Conservation (phyloP, 2,329 filamentous ascomycete genomes). For the Sphaerulina vaccinii region DNA sequence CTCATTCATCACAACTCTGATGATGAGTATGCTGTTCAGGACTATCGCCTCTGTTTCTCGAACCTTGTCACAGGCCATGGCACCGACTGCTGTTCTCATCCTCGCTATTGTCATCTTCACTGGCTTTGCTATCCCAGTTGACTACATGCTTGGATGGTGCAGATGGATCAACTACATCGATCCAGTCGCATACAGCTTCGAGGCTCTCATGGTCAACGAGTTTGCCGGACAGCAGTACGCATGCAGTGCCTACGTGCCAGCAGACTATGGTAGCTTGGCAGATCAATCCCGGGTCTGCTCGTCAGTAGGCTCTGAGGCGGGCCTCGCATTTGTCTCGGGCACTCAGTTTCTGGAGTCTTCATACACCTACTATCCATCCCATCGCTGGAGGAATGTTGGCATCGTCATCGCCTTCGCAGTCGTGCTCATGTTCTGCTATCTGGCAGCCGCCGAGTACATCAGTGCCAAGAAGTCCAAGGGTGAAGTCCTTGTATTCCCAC, state of each 20-base stretch:
- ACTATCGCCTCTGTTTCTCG: slow-evolving; percentile 74
- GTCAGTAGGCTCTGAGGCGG: slow-evolving; percentile 44
- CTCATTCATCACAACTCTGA: slow-evolving; percentile 68
- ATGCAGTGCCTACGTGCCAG: slow-evolving; percentile 46
- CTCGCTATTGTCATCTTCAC: slow-evolving; percentile 66
- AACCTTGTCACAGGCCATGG: slow-evolving; percentile 60
- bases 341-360: slow-evolving; percentile 37
- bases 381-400: slow-evolving; percentile 51
- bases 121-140: slow-evolving; percentile 59
- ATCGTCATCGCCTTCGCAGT: slow-evolving; percentile 49
- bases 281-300: slow-evolving; percentile 41
- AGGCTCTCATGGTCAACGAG: slow-evolving; percentile 70
- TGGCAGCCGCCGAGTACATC: slow-evolving; percentile 48
- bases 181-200: slow-evolving; percentile 76
- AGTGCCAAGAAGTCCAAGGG: slow-evolving; percentile 53
- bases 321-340: slow-evolving; percentile 41
- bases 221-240: slow-evolving; percentile 65
- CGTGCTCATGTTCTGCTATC: slow-evolving; percentile 43
- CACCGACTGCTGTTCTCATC: slow-evolving; percentile 58
- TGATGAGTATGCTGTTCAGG: slow-evolving; percentile 85
- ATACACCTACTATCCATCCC: slow-evolving; percentile 36
- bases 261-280: slow-evolving; percentile 41
- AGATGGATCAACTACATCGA: slow-evolving; percentile 82
- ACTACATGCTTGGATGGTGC: slow-evolving; percentile 75
- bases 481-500: slow-evolving; percentile 52